Base-by-base conservation (phyloP, 2,329 filamentous ascomycete genomes). In the Pezicula carpinea region DNA sequence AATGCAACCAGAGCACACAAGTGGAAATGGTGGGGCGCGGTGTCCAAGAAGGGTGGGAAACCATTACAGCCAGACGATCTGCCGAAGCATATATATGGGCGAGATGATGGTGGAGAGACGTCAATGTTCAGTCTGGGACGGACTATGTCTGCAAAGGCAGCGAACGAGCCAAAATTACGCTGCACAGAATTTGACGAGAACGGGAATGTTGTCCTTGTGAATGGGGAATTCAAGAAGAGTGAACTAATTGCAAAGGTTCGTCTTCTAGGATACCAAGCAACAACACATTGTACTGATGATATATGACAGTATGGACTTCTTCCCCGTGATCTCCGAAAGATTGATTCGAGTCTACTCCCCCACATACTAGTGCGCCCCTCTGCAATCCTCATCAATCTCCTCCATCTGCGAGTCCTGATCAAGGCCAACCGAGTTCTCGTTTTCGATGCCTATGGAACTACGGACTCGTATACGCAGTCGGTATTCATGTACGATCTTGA, bases 401-500 rank as follows among this genome's bases (percentile, higher is more conserved):
- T 97, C n/a, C 93, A 99, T 66, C 81, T 99, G 40, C 88, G 93
- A 51, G 93, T 96, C 44, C 77, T 99, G 19, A 96, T 99, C 65
- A 96, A 96, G 71, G 82, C 91, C 53, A 89, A 99, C 62, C 86
- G 91, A 19, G 90, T 99, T 6, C 80, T 99, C 19, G 84, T 99
- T 5, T 97, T 99, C 64, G 93, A 97, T 61, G 89, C 93, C 13
- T 97, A 96, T 67, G 93, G 93, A 23, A 93, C 89, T 34, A 91
- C 89, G 50, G 89, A 95, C 57, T 95, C 90, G 0, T 96, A 96
- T 61, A 90, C 92, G 26, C 93, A 97, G 66, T 96, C 90, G 4
- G 82, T 93, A 13, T 99, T 99, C 70, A 95, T 99, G 82, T 96
- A 97, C 68, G 93, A 97, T 62, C 72, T 99, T 17, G 90, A 97